Percentiles rank a stretch among this genome's conserved stretches.
Evolutionary conservation across 2,329 filamentous ascomycete species (phyloP).

Genomic region (Pyricularia sp.): DNA sequence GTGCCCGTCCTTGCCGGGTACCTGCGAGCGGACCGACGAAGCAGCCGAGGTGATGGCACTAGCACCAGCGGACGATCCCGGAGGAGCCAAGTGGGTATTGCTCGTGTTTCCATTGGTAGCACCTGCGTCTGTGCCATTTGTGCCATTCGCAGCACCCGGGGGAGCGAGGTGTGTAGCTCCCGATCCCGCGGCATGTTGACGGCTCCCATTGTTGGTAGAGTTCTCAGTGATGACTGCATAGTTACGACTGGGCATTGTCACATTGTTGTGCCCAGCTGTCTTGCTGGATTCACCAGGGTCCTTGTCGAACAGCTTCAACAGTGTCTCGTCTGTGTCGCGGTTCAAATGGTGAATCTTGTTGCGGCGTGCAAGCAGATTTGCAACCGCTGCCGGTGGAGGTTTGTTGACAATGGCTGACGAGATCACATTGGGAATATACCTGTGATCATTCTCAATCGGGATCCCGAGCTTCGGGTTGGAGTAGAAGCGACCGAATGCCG

Average conservation of each 20-base stretch:
- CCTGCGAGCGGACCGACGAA: slow-evolving; percentile 3
- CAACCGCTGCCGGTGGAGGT: slow-evolving; percentile 77
- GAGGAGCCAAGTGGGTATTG: slow-evolving; percentile 6
- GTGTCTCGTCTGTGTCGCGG: slow-evolving; percentile 75
- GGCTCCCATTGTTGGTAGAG: slow-evolving; percentile 42
- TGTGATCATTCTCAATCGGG: slow-evolving; percentile 70
- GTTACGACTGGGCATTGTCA: slow-evolving; percentile 88
- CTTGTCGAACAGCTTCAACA: slow-evolving; percentile 85
- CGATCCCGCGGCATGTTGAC: background rate
- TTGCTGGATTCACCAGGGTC: slow-evolving; percentile 74
- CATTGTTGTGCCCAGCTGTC: slow-evolving; percentile 65
- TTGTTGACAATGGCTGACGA: slow-evolving; percentile 96
- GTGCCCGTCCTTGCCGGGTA: slow-evolving; percentile 52
- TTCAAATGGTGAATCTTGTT: slow-evolving; percentile 73
- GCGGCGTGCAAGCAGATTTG: slow-evolving; percentile 80
- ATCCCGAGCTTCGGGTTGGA: slow-evolving; percentile 74
- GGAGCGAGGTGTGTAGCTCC: slow-evolving; percentile 13
- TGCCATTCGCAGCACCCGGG: slow-evolving; percentile 11
- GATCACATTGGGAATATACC: slow-evolving; percentile 92
- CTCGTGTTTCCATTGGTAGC: slow-evolving; percentile 4
- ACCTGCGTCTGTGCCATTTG: slow-evolving; percentile 5
- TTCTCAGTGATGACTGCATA: slow-evolving; percentile 90
- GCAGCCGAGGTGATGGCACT: slow-evolving; percentile 7
- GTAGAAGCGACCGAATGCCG: slow-evolving; percentile 89
- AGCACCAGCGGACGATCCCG: slow-evolving; percentile 12